Conservation (phyloP, 1,284 basidiomycete species). For the Sparassis latifolia region DNA sequence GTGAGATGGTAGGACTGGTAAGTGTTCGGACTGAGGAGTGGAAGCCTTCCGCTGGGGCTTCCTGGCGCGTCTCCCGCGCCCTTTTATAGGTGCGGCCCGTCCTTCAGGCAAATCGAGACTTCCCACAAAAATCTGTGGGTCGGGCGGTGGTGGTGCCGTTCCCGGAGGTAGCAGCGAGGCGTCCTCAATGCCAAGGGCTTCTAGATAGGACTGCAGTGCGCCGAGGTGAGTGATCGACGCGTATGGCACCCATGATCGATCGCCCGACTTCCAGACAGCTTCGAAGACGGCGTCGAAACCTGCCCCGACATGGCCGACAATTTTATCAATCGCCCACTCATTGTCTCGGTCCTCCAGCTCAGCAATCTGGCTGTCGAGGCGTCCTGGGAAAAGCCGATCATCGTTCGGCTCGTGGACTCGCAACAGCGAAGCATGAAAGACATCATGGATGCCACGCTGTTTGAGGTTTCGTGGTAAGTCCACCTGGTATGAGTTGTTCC, state of each 20-base stretch:
- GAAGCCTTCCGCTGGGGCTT: no score
- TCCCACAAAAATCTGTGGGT: background rate
- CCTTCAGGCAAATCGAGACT: background rate
- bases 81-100: background rate
- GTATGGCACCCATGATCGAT: background rate
- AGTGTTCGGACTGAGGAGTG: no score
- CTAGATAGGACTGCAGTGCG: constrained; percentile 6
- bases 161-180: background rate
- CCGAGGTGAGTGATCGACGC: background rate
- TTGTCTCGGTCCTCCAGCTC: constrained; percentile 1
- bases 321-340: constrained; percentile 16
- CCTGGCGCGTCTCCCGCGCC: no score
- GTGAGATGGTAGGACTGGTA: no score
- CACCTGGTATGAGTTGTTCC: background rate
- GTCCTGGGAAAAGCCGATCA: constrained; percentile 1
- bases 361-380: background rate
- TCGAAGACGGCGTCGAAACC: background rate
- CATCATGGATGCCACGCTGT: constrained; percentile 16
- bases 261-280: background rate
- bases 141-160: background rate
- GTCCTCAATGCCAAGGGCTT: background rate
- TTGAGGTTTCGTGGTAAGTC: background rate
- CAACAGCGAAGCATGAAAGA: no score
- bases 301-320: constrained; percentile 6
- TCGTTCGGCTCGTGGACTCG: constrained; percentile 1